Conservation (phyloP, 352 stramenopile species). For the Blastocystis sp. region DNA sequence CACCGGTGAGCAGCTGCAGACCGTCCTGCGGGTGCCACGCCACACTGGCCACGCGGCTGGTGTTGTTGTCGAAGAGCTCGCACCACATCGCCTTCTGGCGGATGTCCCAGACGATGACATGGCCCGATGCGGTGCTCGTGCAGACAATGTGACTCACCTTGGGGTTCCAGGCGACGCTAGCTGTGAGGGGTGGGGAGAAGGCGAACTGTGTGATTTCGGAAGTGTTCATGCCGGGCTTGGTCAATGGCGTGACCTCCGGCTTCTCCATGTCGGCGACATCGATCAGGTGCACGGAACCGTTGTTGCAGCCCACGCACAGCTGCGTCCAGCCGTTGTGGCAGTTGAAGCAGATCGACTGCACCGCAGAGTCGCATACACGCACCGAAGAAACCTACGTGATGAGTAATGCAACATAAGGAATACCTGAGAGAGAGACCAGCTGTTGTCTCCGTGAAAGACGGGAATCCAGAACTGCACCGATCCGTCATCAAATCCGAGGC, state of each 20-base stretch:
- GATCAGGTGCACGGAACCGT: slow-evolving; percentile 26
- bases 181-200: not conserved
- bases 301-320: slow-evolving; percentile 25
- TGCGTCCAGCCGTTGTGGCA: slow-evolving; percentile 24
- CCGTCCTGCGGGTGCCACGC: slow-evolving; percentile 95
- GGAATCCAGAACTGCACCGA: slow-evolving; percentile 45
- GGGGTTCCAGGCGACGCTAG: slow-evolving; percentile 89
- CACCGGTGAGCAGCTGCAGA: slow-evolving; percentile 87
- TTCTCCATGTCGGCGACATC: slow-evolving; percentile 14
- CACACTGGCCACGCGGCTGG: slow-evolving; percentile 84
- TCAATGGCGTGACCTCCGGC: not conserved
- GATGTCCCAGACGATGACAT: slow-evolving; percentile 92
- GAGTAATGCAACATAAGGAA: not conserved
- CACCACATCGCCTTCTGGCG: slow-evolving; percentile 96
- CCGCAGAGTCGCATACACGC: not conserved
- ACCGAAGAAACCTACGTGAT: slow-evolving; percentile 29
- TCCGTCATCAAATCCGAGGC: not conserved
- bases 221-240: slow-evolving; percentile 29
- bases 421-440: slow-evolving; percentile 13
- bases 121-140: slow-evolving; percentile 87
- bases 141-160: slow-evolving; percentile 95
- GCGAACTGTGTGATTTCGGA: slow-evolving; percentile 53
- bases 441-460: not conserved
- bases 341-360: slow-evolving; percentile 51
- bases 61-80: slow-evolving; percentile 83